Evolutionary conservation across 208 protist genomes (phyloP).

Genomic region (Crithidia fasciculata): DNA sequence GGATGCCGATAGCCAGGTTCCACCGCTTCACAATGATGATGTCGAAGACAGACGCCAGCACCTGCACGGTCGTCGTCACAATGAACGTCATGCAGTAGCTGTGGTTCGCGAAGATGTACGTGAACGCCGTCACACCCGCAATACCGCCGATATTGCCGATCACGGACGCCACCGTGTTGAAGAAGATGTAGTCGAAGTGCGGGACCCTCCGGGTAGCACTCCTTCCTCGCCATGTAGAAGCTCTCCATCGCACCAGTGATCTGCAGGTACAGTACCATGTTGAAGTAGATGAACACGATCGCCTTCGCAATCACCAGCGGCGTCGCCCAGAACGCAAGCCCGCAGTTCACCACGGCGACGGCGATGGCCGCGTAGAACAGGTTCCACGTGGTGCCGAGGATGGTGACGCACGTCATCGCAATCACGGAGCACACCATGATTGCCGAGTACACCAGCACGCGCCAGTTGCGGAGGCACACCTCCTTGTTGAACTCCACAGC

Average conservation of each 20-base stretch:
- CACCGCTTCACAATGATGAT: slow-evolving; percentile 60
- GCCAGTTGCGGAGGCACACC: slow-evolving; percentile 16
- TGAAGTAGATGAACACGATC: slow-evolving; percentile 50
- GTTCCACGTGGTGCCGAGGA: slow-evolving; percentile 17
- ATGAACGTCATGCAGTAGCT: slow-evolving; percentile 55
- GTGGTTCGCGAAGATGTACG: slow-evolving; percentile 55
- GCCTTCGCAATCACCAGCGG: slow-evolving; percentile 48
- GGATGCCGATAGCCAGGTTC: slow-evolving; percentile 47
- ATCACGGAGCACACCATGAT: slow-evolving; percentile 30
- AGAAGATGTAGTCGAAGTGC: slow-evolving; percentile 52
- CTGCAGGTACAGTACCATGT: slow-evolving; percentile 49
- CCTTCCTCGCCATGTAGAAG: slow-evolving; percentile 39
- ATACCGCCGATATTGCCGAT: slow-evolving; percentile 49
- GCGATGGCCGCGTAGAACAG: slow-evolving; percentile 22
- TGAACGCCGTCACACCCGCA: slow-evolving; percentile 48
- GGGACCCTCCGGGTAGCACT: slow-evolving; percentile 43
- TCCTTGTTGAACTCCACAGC: slow-evolving; percentile 30
- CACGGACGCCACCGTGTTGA: slow-evolving; percentile 38
- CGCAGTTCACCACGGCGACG: slow-evolving; percentile 7
- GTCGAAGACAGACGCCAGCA: slow-evolving; percentile 56
- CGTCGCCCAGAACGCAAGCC: slow-evolving; percentile 31
- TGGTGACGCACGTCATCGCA: slow-evolving; percentile 27
- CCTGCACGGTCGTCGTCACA: slow-evolving; percentile 31
- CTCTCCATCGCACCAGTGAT: slow-evolving; percentile 46
- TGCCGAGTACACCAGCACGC: slow-evolving; percentile 28